A percentile compares a stretch with the other conserved stretches of the same genome.
These are phyloP conservation scores for Peronospora farinosa DNA, from an alignment of 352 stramenopile genomes.

Conservation along the genomic window DNA sequence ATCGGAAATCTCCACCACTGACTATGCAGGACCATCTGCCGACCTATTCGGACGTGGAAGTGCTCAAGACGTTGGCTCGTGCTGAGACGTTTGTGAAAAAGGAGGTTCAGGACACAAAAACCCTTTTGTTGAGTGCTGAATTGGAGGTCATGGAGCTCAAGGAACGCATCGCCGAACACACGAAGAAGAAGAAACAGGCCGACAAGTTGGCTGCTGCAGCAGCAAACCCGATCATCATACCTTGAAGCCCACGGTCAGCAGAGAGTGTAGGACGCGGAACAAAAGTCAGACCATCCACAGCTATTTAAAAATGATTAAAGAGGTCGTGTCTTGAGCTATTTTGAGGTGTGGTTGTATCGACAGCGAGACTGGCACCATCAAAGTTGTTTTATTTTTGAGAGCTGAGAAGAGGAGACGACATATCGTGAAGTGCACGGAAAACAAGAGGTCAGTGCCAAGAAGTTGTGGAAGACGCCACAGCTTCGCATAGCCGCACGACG, in stretches of 20 bases:
- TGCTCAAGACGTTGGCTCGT: conserved; percentile 78
- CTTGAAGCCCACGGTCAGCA: background rate
- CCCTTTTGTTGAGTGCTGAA: conserved; percentile 52
- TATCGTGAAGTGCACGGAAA: too few relatives aligned
- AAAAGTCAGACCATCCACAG: background rate
- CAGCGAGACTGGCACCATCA: too few relatives aligned
- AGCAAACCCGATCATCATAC: background rate
- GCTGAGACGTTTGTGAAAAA: conserved; percentile 80
- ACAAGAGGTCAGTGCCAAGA: too few relatives aligned
- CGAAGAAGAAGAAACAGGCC: conserved; percentile 65
- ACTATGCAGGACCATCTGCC: conserved; percentile 81
- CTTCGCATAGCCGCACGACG: too few relatives aligned
- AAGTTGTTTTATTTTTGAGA: too few relatives aligned
- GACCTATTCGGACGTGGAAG: conserved; percentile 83
- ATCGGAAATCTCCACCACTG: conserved; percentile 57
- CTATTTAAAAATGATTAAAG: background rate
- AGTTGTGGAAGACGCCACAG: too few relatives aligned
- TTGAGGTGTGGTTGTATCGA: background rate
- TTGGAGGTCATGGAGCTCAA: conserved; percentile 73
- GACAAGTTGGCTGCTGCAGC: conserved; percentile 40
- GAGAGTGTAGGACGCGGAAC: background rate
- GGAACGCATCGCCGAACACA: conserved; percentile 68
- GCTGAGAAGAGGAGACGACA: background rate
- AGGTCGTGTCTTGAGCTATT: background rate
- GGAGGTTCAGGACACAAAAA: conserved; percentile 68